phyloP scores from a whole-genome alignment of 148 eudicot genomes.

The Salicornia ramosissima region DNA sequence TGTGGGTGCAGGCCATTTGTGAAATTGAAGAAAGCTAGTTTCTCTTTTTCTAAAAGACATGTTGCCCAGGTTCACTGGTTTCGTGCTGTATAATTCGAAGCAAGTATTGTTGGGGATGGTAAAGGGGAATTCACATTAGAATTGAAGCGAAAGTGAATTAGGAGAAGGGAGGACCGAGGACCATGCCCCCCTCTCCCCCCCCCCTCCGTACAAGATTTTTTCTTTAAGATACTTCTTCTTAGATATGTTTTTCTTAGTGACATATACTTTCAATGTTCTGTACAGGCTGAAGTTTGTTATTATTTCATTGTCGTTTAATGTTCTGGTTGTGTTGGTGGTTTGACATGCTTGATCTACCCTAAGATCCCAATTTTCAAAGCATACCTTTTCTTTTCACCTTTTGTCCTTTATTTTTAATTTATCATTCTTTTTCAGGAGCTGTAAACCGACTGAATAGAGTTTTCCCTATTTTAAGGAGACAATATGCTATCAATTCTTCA shows the following conservation, averaged over 20 bases:
- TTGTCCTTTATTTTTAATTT: neutral
- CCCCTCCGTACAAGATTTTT: too few relatives aligned
- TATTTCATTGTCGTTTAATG: neutral
- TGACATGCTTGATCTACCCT: neutral
- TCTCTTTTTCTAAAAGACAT: neutral
- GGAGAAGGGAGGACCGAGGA: neutral
- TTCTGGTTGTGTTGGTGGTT: too few relatives aligned
- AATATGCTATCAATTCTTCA: conserved; percentile 25
- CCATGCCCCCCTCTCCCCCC: too few relatives aligned
- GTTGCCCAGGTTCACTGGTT: neutral
- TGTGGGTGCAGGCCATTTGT: too few relatives aligned
- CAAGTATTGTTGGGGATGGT: neutral
- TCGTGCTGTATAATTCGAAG: neutral
- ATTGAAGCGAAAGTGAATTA: neutral
- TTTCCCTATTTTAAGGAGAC: conserved; percentile 24
- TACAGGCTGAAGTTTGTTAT: neutral
- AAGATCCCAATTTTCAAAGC: neutral
- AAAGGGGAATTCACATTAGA: neutral
- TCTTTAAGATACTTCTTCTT: too few relatives aligned
- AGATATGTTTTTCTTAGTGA: neutral
- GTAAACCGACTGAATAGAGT: conserved; percentile 29
- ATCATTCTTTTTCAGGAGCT: conserved; percentile 26
- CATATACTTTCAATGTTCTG: neutral
- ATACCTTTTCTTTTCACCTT: neutral
- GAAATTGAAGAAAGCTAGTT: too few relatives aligned